Evolutionary conservation across 805 yeast species (phyloP).

Genomic region (Metschnikowia amazonensis): DNA sequence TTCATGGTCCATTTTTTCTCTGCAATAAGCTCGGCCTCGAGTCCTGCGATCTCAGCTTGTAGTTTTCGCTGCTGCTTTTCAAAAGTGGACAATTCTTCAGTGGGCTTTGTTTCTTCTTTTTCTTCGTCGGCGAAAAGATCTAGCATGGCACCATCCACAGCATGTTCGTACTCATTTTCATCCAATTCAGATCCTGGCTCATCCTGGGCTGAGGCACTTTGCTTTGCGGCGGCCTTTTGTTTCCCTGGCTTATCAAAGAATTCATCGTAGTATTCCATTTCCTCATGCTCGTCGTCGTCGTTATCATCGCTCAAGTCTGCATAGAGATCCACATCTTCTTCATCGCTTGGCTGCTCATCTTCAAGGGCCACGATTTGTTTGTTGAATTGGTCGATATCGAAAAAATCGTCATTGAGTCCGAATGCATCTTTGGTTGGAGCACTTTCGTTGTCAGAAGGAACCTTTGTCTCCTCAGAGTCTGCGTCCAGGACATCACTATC

Average conservation of each 20-base stretch:
- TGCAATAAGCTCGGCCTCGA: slow-evolving; percentile 85
- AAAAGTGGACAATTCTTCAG: slow-evolving; percentile 59
- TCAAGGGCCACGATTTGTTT: slow-evolving; percentile 68
- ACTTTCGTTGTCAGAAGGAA: slow-evolving; percentile 11
- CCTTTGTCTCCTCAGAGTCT: slow-evolving; percentile 15
- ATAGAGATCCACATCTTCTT: slow-evolving; percentile 43
- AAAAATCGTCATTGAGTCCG: slow-evolving; percentile 80
- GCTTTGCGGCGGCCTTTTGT: slow-evolving; percentile 21
- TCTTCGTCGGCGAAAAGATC: slow-evolving; percentile 53
- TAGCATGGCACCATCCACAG: slow-evolving; percentile 57
- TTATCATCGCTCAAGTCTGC: slow-evolving; percentile 28
- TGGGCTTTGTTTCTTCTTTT: slow-evolving; percentile 14
- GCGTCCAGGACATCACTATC: slow-evolving; percentile 15
- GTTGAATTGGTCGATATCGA: slow-evolving; percentile 81
- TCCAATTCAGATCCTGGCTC: slow-evolving; percentile 33
- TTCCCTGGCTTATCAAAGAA: slow-evolving; percentile 52
- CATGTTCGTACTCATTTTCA: slow-evolving; percentile 60
- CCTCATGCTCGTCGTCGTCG: slow-evolving; percentile 37
- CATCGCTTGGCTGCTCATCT: slow-evolving; percentile 33
- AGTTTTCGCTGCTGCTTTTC: slow-evolving; percentile 79
- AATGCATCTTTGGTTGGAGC: slow-evolving; percentile 42
- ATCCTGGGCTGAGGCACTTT: slow-evolving; percentile 37
- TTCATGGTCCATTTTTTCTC: slow-evolving; percentile 91
- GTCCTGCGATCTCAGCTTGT: slow-evolving; percentile 68
- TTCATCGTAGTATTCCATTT: slow-evolving; percentile 59